Evolutionary conservation across 78 protist genomes (phyloP), one percentile per base, ranked within the genome.

Genomic region (Dictyostelium capitatum): DNA sequence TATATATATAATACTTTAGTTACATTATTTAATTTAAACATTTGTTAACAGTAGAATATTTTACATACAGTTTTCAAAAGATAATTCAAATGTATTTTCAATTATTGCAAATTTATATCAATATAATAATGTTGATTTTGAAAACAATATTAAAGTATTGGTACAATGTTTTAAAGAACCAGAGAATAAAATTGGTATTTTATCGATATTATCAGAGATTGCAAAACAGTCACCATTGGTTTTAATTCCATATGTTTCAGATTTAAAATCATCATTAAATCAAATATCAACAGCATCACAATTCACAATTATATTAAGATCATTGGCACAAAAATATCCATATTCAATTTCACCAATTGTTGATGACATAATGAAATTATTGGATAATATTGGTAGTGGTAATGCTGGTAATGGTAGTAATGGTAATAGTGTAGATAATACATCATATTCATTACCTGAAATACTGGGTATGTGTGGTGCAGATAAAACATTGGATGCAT

Each of bases 101-200:
- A 87, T 77, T n/a, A 25, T 87, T 25, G 23, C 79, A 37, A 70
- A 77, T 59, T 77, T 87, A 77, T 62, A 51, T 74, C 93, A 87
- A 87, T 77, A 77, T 77, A 77, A 87, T 78, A 17, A 1, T 48
- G 48, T n/a, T 32, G 93, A 87, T 65, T 87, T 87, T 87, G 93
- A 87, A 70, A 56, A 57, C 7, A 87, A 87, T 64, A 17, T 87
- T 7, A 23, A 8, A 11, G 53, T 65, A 4, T 87, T 87, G 23
- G 41, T 87, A 1, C 65, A 74, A 17, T 28, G 41, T 25, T 87
- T 87, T 77, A 51, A 78, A 51, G 53, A 46, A 51, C 25, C 93
- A 28, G 93, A 87, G 30, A 48, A 56, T 32, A 87, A 53, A 65
- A 57, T 70, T 53, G 70, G 83, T 19, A 65, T 87, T 14, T 32